Conservation (phyloP, 108 stramenopile genomes). For the Cylindrotheca fusiformis region DNA sequence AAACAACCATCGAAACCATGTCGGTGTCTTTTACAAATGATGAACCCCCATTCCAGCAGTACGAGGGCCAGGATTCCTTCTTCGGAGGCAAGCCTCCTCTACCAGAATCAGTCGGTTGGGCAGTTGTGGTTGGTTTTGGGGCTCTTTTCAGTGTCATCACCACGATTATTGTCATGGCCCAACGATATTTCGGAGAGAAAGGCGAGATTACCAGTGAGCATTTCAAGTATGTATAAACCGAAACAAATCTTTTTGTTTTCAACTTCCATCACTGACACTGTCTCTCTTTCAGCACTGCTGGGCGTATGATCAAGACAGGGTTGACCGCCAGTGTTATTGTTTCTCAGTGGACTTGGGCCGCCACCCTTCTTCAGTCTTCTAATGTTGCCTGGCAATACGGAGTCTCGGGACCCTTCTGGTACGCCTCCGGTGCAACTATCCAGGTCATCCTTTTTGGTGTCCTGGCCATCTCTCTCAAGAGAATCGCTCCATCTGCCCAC, state of each 20-base stretch:
- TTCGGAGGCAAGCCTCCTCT: conserved; percentile 78
- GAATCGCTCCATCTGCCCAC: conserved; percentile 87
- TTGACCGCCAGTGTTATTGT: conserved; percentile 90
- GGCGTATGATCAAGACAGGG: conserved; percentile 90
- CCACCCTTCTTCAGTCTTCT: conserved; percentile 91
- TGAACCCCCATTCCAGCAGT: conserved; percentile 41
- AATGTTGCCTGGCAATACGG: conserved; percentile 94
- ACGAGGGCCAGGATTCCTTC: conserved; percentile 55
- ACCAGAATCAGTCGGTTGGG: conserved; percentile 50
- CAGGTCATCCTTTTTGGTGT: conserved; percentile 93
- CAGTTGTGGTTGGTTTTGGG: conserved; percentile 85
- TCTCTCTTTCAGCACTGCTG: conserved; percentile 76
- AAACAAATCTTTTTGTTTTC: neutral
- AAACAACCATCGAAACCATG: neutral
- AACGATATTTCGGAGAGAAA: conserved; percentile 58
- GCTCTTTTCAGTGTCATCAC: conserved; percentile 81
- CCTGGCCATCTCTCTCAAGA: conserved; percentile 90
- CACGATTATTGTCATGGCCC: conserved; percentile 70
- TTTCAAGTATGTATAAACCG: conserved; percentile 72
- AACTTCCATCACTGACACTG: neutral
- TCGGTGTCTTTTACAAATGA: neutral
- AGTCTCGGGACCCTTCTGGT: conserved; percentile 93
- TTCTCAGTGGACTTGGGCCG: conserved; percentile 94
- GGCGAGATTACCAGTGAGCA: conserved; percentile 74
- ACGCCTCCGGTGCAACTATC: conserved; percentile 90